Conservation (phyloP, 495 filamentous ascomycete genomes). For the Penicillium salamii region DNA sequence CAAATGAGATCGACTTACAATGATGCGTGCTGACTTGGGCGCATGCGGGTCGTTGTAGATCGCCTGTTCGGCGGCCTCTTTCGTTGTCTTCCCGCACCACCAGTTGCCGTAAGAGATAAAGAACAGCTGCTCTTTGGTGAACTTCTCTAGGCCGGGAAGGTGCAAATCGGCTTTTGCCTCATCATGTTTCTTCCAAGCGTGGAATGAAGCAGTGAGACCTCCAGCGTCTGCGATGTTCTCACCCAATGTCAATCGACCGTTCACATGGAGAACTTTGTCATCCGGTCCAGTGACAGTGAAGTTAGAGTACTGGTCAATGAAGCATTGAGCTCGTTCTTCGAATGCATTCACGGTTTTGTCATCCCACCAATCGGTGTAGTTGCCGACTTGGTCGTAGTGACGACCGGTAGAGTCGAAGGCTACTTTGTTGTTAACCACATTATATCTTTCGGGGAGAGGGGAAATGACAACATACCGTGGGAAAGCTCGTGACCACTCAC, state of each 20-base stretch:
- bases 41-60: slow-evolving; percentile 66
- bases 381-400: slow-evolving; percentile 65
- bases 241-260: slow-evolving; percentile 64
- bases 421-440: slow-evolving; percentile 13
- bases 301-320: slow-evolving; percentile 65
- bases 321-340: slow-evolving; percentile 63
- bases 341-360: slow-evolving; percentile 61
- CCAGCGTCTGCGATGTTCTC: slow-evolving; percentile 80
- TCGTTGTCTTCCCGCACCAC: slow-evolving; percentile 67
- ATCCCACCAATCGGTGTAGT: slow-evolving; percentile 70
- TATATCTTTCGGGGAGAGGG: neutral
- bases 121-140: slow-evolving; percentile 71
- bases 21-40: slow-evolving; percentile 57
- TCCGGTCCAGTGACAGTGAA: slow-evolving; percentile 56
- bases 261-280: slow-evolving; percentile 60
- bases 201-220: slow-evolving; percentile 62
- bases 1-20: slow-evolving; percentile 35
- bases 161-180: slow-evolving; percentile 49
- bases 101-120: slow-evolving; percentile 63
- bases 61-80: slow-evolving; percentile 51
- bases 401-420: slow-evolving; percentile 70
- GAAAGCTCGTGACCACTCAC: slow-evolving; percentile 73
- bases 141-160: slow-evolving; percentile 62
- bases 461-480: slow-evolving; percentile 44
- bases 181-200: slow-evolving; percentile 62